Evolutionary conservation across 2,329 filamentous ascomycete genomes (phyloP), one percentile per base, ranked within the genome.

Genomic region (Leptographium radiaticola): DNA sequence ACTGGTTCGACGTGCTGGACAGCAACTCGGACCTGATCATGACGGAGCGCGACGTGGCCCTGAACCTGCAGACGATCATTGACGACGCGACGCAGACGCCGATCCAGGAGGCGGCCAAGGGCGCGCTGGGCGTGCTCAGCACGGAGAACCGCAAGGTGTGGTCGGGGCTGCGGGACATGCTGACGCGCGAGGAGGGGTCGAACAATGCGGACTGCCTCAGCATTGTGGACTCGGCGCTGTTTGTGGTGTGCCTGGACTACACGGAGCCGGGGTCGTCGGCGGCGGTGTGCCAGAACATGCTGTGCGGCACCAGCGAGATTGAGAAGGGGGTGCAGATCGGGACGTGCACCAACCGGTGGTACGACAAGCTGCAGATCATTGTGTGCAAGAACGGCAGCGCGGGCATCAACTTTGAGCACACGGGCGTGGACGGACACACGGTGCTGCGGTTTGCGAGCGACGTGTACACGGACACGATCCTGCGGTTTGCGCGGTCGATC

Each of bases 341-440:
- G 34, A 97, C 93, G 2, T 98, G 93, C 70, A 96, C 91, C 15
- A 98, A 98, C 68, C 79, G 93, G 57, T 98, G 93, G 93, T 98
- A 98, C 65, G 93, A 98, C 71, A 98, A 98, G 72, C 76, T 98
- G 49, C 93, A 98, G 66, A 96, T 98, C 58, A 97, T 98, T 53
- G 93, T 98, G 51, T 97, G 93, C 76, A 95, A 95, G 72, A 98
- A 97, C 69, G 93, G 93, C 55, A 95, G 89, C 64, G 93, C 93
- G 0, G 93, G 93, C 7, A 97, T 98, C 80, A 98, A 98, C 71
- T 97, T 98, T 63, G 93, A 98, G 68, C 93, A 98, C 65, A 98
- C 93, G 0, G 93, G 93, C 60, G 91, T 98, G 6, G 93, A 98
- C 63, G 93, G 93, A 1, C 93, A 98, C 66, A 98, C 93, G 0